Evolutionary conservation across 1,284 basidiomycete genomes (phyloP).

Genomic region (Austropuccinia psidii): DNA sequence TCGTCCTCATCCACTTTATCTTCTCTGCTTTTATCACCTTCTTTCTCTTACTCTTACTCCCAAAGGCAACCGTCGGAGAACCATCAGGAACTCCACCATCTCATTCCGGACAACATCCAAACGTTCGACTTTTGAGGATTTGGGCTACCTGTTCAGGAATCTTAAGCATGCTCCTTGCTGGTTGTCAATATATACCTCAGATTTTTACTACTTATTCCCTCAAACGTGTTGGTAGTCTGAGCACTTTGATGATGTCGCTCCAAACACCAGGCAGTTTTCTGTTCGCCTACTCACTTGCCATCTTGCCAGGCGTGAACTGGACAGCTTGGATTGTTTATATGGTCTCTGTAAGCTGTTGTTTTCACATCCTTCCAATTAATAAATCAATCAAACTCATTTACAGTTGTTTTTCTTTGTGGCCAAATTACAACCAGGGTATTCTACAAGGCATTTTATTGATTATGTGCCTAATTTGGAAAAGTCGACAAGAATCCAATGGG

Average conservation of each 20-base stretch:
- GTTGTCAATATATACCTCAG: constrained; percentile 80
- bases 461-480: constrained; percentile 48
- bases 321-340: constrained; percentile 46
- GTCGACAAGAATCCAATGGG: constrained; percentile 54
- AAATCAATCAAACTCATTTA: neutral
- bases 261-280: constrained; percentile 57
- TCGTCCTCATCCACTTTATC: constrained; percentile 54
- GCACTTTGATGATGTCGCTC: constrained; percentile 87
- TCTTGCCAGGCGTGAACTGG: constrained; percentile 46
- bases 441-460: constrained; percentile 74
- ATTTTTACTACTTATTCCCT: constrained; percentile 67
- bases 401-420: neutral
- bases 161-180: constrained; percentile 67
- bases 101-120: constrained; percentile 50
- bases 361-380: neutral
- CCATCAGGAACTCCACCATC: constrained; percentile 48
- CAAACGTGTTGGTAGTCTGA: constrained; percentile 80
- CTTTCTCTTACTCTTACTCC: constrained; percentile 40
- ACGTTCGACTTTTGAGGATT: constrained; percentile 51
- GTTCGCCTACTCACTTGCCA: constrained; percentile 47
- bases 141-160: constrained; percentile 86
- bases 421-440: constrained; percentile 57
- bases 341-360: constrained; percentile 39
- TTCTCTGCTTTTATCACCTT: constrained; percentile 26
- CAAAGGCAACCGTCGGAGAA: constrained; percentile 42